A percentile compares a stretch with the other conserved stretches of the same genome.
phyloP scores from a whole-genome alignment of 176 grass and related monocot genomes.

The Oryza officinalis region DNA sequence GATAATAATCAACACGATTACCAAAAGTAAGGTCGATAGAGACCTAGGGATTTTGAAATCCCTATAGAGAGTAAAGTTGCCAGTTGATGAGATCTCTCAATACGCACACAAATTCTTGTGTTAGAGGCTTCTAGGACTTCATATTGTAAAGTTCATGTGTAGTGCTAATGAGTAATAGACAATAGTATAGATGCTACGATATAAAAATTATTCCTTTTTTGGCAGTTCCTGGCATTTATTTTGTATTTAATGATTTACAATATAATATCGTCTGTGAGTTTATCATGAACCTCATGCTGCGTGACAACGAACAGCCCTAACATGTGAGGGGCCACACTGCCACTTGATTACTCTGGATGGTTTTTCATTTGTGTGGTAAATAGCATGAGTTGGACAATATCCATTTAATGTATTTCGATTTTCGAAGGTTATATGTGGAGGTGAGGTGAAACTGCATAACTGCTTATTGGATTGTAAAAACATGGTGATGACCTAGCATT shows the following conservation, averaged over 20 bases:
- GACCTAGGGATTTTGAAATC: conserved; percentile 5
- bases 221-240: background rate
- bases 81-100: conserved; percentile 31
- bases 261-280: background rate
- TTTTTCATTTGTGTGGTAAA: background rate
- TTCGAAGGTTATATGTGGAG: background rate
- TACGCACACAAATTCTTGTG: conserved; percentile 34
- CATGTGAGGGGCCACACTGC: background rate
- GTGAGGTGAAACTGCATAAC: background rate
- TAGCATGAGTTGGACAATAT: background rate
- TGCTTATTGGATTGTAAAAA: background rate
- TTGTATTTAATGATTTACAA: background rate
- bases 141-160: conserved; percentile 50
- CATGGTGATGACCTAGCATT: background rate
- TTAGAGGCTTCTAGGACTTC: conserved; percentile 32
- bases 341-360: background rate
- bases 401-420: background rate
- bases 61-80: conserved; percentile 33
- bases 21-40: conserved; percentile 27
- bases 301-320: background rate
- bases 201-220: conserved; percentile 9
- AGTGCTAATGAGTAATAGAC: conserved; percentile 43
- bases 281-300: background rate
- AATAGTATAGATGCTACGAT: conserved; percentile 37
- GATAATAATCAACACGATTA: conserved; percentile 44